These are phyloP conservation scores for Biancaea sappan DNA, from an alignment of 306 rosid species.

Conservation along the genomic window DNA sequence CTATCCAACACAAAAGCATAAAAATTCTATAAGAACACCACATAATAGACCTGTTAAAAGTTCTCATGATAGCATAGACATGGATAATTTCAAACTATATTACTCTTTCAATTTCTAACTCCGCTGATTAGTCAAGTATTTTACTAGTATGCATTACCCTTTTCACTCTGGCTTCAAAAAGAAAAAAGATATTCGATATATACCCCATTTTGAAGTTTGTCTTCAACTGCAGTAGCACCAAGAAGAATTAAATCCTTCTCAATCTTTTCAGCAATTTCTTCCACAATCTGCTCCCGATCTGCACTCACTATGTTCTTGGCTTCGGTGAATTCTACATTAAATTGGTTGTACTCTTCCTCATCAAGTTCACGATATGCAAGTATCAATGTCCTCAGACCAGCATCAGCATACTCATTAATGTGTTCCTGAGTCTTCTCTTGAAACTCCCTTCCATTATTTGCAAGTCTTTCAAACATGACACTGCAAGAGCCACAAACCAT, in stretches of 20 bases:
- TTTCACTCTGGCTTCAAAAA: conserved; percentile 19
- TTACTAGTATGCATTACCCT: neutral
- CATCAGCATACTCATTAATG: conserved; percentile 87
- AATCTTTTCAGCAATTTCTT: conserved; percentile 61
- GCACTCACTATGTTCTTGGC: conserved; percentile 84
- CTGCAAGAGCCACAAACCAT: conserved; percentile 46
- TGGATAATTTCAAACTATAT: neutral
- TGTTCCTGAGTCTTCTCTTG: conserved; percentile 78
- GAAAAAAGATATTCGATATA: conserved; percentile 17
- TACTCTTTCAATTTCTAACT: conserved; percentile 3
- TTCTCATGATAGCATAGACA: neutral
- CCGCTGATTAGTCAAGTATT: neutral
- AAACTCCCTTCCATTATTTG: conserved; percentile 73
- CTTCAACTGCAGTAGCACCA: conserved; percentile 99
- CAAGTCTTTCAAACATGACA: conserved; percentile 95
- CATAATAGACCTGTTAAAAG: conserved; percentile 1
- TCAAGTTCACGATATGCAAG: conserved; percentile 81
- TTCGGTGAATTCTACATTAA: conserved; percentile 59
- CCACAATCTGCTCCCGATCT: conserved; percentile 74
- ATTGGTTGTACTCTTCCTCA: conserved; percentile 66
- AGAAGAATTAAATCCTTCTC: conserved; percentile 94
- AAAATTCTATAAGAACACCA: conserved; percentile 29
- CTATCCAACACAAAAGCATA: conserved; percentile 43
- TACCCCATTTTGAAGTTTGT: conserved; percentile 97
- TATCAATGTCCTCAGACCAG: conserved; percentile 94